Base-by-base conservation (phyloP, 768 basidiomycete species). In the Suillus subluteus region DNA sequence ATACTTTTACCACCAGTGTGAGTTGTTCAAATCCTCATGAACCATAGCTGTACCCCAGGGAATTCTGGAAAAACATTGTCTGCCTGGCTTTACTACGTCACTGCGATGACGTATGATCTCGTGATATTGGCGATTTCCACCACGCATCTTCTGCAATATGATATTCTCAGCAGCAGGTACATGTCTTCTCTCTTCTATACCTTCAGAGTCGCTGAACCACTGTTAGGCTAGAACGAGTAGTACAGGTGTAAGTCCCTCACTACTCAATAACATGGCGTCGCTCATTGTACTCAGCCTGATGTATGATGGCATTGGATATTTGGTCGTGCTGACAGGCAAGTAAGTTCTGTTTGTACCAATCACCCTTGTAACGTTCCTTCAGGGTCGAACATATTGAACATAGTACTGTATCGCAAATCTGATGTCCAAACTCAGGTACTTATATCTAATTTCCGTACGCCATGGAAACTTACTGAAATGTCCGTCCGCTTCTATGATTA, bases 281-380 rank as follows among this genome's bases (percentile, higher is more conserved):
- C n/a, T 52, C 26, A 37, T 35, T 8, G 68, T n/a, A n/a, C 43
- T 5, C 67, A 91, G 88, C 76, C 87, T 91, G 86, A 77, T 91
- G 4, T 87, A 86, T 64, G 88, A 91, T 68, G 90, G 90, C 32
- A 75, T 91, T 30, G 83, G 85, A 30, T 91, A 89, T 72, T 86
- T 90, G 65, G 69, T 88, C 35, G 79, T 79, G 4, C 76, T 91
- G 55, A 87, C 88, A 32, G 79, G 86, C 86, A 69, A 26, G 73
- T 43, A 46, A 23, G 8, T 23, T 62, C 18, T 21, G 21, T 30
- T 41, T 30, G 12, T 12, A 35, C 40, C 46, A 18, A 40, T 38
- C 65, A 18, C 59, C 54, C 16, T 46, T 32, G 40, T 23, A 40
- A 38, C 7, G 37, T 44, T 8, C 16, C 18, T 21, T 3, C 58